Evolutionary conservation across 192 early-diverging fungal species (phyloP).

Genomic region (Coemansia sp.): DNA sequence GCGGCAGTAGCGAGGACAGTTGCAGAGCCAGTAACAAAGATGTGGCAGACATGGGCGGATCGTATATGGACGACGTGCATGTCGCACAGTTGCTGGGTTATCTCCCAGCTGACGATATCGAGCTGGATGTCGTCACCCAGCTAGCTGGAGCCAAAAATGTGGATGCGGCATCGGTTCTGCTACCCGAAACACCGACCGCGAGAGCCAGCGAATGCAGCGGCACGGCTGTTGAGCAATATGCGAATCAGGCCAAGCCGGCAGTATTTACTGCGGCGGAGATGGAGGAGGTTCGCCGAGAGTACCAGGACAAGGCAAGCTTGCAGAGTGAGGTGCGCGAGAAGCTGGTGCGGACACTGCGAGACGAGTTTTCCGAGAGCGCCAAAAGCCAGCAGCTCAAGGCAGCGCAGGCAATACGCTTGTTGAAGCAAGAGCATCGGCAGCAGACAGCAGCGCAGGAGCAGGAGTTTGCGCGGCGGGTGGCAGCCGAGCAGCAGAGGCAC

Average conservation of each 20-base stretch:
- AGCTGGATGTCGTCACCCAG: not conserved
- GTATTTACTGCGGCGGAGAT: slow-evolving; percentile 6
- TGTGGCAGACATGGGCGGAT: not conserved
- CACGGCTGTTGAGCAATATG: not conserved
- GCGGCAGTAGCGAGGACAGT: slow-evolving; percentile 22
- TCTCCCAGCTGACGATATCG: not conserved
- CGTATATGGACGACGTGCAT: slow-evolving; percentile 6
- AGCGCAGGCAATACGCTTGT: not conserved
- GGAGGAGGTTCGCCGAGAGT: not conserved
- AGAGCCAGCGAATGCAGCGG: not conserved
- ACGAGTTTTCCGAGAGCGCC: slow-evolving; percentile 20
- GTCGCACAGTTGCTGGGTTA: slow-evolving; percentile 1
- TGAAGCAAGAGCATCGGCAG: not conserved
- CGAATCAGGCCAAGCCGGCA: not conserved
- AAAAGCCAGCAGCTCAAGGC: slow-evolving; percentile 16
- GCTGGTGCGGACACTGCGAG: slow-evolving; percentile 20
- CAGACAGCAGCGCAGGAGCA: slow-evolving; percentile 18
- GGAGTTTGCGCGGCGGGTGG: slow-evolving; percentile 12
- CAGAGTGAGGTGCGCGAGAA: slow-evolving; percentile 25
- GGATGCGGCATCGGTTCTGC: slow-evolving; percentile 22
- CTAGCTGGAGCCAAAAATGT: slow-evolving; percentile 18
- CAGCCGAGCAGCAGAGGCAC: slow-evolving; percentile 15
- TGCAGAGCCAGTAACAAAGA: slow-evolving; percentile 2
- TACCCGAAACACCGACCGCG: slow-evolving; percentile 34
- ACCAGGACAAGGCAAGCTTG: slow-evolving; percentile 8